Conservation (phyloP, 768 basidiomycete genomes). For the Piloderma croceum region DNA sequence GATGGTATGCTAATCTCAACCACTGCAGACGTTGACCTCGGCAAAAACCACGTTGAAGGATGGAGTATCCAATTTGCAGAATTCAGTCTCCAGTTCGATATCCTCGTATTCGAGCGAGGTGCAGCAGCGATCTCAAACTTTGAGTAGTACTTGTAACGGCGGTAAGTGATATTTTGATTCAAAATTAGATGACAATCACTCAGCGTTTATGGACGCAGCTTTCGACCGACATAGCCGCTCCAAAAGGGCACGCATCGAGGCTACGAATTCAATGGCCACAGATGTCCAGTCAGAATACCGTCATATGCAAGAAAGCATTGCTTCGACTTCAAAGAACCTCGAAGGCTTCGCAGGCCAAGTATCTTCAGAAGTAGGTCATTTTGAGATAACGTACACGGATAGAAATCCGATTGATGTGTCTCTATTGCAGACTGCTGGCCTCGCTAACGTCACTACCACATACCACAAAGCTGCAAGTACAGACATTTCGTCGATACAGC, state of each 20-base stretch:
- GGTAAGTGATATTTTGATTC: slow-evolving; percentile 29
- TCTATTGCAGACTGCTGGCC: no score
- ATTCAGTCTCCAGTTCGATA: slow-evolving; percentile 40
- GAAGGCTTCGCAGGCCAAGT: slow-evolving; percentile 40
- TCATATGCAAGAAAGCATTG: slow-evolving; percentile 43
- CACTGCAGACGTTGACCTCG: slow-evolving; percentile 35
- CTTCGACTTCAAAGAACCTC: slow-evolving; percentile 44
- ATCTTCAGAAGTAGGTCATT: slow-evolving; percentile 44
- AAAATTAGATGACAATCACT: not conserved
- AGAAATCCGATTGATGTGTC: no score
- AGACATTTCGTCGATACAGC: slow-evolving; percentile 44
- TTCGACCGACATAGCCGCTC: slow-evolving; percentile 56
- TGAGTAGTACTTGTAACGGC: slow-evolving; percentile 39
- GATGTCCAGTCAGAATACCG: slow-evolving; percentile 50
- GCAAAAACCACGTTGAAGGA: slow-evolving; percentile 36
- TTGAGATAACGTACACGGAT: no score
- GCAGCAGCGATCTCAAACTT: slow-evolving; percentile 40
- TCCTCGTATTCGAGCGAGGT: slow-evolving; percentile 47
- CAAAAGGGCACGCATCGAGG: slow-evolving; percentile 65
- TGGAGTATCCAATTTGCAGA: slow-evolving; percentile 41
- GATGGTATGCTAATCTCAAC: slow-evolving; percentile 5
- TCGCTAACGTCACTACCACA: no score
- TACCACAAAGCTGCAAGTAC: slow-evolving; percentile 39
- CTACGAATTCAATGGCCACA: slow-evolving; percentile 42
- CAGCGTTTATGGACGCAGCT: slow-evolving; percentile 31